A percentile compares a stretch with the other conserved stretches of the same genome.
These are phyloP conservation scores for Moesziomyces globuligerus DNA, from an alignment of 1,284 basidiomycete genomes.

Conservation along the genomic window DNA sequence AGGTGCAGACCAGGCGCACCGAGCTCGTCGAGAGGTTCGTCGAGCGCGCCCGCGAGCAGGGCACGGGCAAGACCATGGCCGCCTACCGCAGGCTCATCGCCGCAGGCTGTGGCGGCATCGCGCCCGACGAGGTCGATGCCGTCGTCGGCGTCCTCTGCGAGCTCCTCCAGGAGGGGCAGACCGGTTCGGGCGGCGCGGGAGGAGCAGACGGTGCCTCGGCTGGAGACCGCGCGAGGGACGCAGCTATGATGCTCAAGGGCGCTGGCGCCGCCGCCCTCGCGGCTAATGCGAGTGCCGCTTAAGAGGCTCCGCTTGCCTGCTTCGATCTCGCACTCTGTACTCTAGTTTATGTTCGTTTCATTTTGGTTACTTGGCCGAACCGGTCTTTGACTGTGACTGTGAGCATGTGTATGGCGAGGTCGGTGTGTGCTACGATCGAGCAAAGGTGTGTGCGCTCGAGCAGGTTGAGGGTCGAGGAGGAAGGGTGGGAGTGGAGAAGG, in stretches of 20 bases:
- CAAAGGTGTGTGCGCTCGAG: too few relatives aligned
- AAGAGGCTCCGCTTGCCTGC: neutral
- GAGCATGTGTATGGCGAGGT: neutral
- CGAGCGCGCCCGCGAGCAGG: conserved; percentile 53
- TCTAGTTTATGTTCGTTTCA: neutral
- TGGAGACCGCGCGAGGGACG: conserved; percentile 40
- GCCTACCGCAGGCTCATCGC: conserved; percentile 65
- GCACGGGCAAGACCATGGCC: conserved; percentile 61
- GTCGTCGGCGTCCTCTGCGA: conserved; percentile 65
- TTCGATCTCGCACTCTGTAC: conserved; percentile 1
- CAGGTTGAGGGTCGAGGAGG: neutral
- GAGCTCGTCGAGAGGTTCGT: conserved; percentile 49
- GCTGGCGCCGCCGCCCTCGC: conserved; percentile 49
- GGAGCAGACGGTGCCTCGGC: conserved; percentile 6
- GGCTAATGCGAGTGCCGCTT: conserved; percentile 27
- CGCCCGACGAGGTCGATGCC: conserved; percentile 62
- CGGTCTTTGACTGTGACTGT: neutral
- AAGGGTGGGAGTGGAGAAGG: neutral
- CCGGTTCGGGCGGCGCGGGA: conserved; percentile 19
- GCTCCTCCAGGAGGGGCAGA: conserved; percentile 53
- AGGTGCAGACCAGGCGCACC: conserved; percentile 38
- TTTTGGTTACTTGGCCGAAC: neutral
- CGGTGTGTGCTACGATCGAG: too few relatives aligned
- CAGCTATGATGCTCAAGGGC: conserved; percentile 46
- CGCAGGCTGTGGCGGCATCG: conserved; percentile 64